phyloP scores from a whole-genome alignment of 805 yeast species.

The Cyberlindnera bimundalis region DNA sequence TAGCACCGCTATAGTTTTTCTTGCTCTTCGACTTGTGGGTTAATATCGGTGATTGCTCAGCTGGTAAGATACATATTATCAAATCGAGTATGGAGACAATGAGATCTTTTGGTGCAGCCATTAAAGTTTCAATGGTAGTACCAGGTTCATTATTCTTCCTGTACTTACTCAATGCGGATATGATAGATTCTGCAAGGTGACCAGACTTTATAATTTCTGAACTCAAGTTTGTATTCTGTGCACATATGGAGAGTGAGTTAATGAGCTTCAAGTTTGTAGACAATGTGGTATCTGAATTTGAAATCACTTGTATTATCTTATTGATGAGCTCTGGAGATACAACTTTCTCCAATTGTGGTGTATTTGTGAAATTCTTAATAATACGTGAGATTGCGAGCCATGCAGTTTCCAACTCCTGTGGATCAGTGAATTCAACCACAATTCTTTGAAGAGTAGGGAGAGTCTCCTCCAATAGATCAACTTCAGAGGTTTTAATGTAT shows the following conservation, averaged over 20 bases:
- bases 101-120: constrained; percentile 71
- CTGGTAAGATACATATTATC: constrained; percentile 57
- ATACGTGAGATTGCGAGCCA: constrained; percentile 63
- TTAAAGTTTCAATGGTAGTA: constrained; percentile 63
- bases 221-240: constrained; percentile 38
- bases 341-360: constrained; percentile 46
- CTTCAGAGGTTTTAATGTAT: constrained; percentile 41
- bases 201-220: constrained; percentile 44
- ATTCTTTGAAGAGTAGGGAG: constrained; percentile 55
- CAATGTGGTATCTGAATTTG: constrained; percentile 29
- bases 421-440: constrained; percentile 55
- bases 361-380: constrained; percentile 44
- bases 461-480: constrained; percentile 48
- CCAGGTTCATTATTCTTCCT: constrained; percentile 34
- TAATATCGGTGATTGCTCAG: constrained; percentile 29
- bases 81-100: constrained; percentile 52
- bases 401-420: constrained; percentile 56
- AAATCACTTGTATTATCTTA: constrained; percentile 29
- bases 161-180: constrained; percentile 48
- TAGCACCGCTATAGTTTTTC: constrained; percentile 25
- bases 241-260: constrained; percentile 43
- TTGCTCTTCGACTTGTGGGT: constrained; percentile 20
- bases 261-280: constrained; percentile 32
- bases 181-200: constrained; percentile 45
- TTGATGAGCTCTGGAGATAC: constrained; percentile 34